These are phyloP conservation scores for Spizellomyces sp. DNA, from an alignment of 192 early-diverging fungal species.

Conservation along the genomic window DNA sequence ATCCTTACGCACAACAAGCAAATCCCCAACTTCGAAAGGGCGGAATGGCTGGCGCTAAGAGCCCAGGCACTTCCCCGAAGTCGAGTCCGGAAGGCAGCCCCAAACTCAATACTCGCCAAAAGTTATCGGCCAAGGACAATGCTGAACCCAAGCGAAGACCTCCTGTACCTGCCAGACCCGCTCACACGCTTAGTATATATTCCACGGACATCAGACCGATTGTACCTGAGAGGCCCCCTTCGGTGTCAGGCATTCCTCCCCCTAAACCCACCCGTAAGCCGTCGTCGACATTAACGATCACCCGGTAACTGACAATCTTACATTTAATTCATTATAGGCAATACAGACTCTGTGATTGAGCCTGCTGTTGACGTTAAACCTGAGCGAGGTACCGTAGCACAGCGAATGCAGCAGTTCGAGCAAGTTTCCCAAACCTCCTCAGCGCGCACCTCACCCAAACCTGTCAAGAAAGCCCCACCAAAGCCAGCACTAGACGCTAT, in stretches of 20 bases:
- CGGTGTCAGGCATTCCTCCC: conserved; percentile 4
- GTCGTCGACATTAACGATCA: not conserved
- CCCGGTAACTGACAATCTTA: not conserved
- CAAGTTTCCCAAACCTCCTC: not conserved
- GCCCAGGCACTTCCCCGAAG: conserved; percentile 3
- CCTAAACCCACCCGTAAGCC: conserved; percentile 39
- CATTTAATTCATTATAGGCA: not conserved
- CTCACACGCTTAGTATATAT: conserved; percentile 58
- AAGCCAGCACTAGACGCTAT: conserved; percentile 20
- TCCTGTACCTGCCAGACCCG: conserved; percentile 52
- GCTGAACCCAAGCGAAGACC: conserved; percentile 44
- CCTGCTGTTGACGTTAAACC: conserved; percentile 16
- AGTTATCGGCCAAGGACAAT: not conserved
- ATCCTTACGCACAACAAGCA: conserved; percentile 30
- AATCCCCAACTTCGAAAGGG: conserved; percentile 8
- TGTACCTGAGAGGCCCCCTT: conserved; percentile 8
- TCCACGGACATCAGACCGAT: conserved; percentile 56
- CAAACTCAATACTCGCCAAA: conserved; percentile 15
- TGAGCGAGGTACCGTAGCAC: conserved; percentile 31
- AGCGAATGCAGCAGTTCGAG: conserved; percentile 46
- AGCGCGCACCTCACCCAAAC: conserved; percentile 14
- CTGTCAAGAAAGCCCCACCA: conserved; percentile 31
- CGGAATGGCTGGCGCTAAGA: not conserved
- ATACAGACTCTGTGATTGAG: conserved; percentile 12
- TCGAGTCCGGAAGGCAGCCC: conserved; percentile 22